phyloP scores from a whole-genome alignment of 306 rosid species.

The Canavalia gladiata region DNA sequence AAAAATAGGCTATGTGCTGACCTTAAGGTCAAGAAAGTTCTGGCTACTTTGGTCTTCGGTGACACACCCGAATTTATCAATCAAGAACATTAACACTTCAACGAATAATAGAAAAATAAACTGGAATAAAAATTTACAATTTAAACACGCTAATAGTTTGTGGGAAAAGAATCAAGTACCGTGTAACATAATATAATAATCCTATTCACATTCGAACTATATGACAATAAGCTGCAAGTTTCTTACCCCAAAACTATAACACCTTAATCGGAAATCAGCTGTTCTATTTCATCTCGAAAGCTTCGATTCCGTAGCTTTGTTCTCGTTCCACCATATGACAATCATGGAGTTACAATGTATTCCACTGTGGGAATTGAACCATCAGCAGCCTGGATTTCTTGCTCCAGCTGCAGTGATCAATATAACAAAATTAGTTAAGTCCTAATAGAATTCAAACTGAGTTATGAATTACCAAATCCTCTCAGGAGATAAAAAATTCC shows the following conservation, averaged over 20 bases:
- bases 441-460: background rate
- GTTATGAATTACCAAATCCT: background rate
- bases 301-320: background rate
- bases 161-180: background rate
- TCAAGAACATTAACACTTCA: background rate
- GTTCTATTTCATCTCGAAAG: no score
- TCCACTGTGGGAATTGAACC: slow-evolving; percentile 60
- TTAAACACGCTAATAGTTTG: background rate
- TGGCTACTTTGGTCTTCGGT: background rate
- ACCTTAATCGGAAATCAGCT: no score
- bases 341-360: slow-evolving; percentile 31
- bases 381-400: slow-evolving; percentile 62
- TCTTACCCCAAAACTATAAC: no score
- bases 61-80: background rate
- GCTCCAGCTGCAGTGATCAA: slow-evolving; percentile 60
- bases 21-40: no score
- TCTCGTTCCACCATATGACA: background rate
- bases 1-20: no score
- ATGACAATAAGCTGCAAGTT: no score
- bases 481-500: background rate
- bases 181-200: background rate
- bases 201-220: background rate
- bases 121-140: background rate
- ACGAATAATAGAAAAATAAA: background rate
- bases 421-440: background rate